Base-by-base conservation (phyloP, 164 flowering plant genomes). In the Euptelea pleiosperma region DNA sequence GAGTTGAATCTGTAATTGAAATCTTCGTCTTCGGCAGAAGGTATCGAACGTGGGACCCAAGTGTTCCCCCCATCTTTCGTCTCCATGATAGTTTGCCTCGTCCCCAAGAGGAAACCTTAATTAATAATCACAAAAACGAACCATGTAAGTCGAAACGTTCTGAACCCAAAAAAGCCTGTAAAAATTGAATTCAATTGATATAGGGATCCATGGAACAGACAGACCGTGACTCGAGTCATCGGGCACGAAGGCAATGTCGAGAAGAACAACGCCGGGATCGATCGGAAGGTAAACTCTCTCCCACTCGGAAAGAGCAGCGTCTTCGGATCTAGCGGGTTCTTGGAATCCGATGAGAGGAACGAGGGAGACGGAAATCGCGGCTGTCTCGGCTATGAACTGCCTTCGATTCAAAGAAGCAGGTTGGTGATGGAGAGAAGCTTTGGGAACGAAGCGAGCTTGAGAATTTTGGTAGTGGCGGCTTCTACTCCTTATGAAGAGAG, bases 1-100 rank as follows among this genome's bases (percentile, higher is more conserved):
- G 92, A 78, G 49, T 93, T 93, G 50, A 93, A 93, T 57, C 98
- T 80, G 65, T 93, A 93, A 49, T 93, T 93, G 60, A 93, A 93
- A 78, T 93, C 98, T 63, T 93, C 98, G 35, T 93, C 98, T 68
- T 93, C 98, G 5, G 98, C 98, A 4, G 98, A 83, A 21, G 93
- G 73, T 48, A 93, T 87, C 5, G 97, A 86, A n/a, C 97, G 91
- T n/a, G 89, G 84, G 42, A 43, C 76, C 98, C 98, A 89, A 25
- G 90, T 89, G 69, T 63, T 72, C 48, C 98, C 98, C 18, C 94
- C 97, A 75, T 93, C 98, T 71, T 90, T 93, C 1, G 98, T 93
- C 81, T 93, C 97, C 80, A 89, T 57, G 22, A 93, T 57, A n/a
- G 98, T 93, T 62, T 93, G 98, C 73, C 97, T 81, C 0, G 98